A percentile compares a stretch with the other conserved stretches of the same genome.
Evolutionary conservation across 2,329 filamentous ascomycete genomes (phyloP).

Genomic region (Acephala macrosclerotiorum): DNA sequence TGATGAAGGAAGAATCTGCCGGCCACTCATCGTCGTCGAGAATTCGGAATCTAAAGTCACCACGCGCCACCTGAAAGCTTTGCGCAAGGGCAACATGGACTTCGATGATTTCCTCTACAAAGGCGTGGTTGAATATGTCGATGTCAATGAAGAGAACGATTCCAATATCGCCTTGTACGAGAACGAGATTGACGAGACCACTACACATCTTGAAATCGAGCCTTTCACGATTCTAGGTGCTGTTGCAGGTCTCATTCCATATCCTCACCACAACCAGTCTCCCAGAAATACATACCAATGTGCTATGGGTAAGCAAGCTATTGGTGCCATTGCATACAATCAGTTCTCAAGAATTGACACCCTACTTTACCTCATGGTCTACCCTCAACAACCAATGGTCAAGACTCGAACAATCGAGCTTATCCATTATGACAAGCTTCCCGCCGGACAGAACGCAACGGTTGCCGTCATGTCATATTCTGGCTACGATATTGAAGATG

Average conservation of each 20-base stretch:
- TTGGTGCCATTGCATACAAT: conserved; percentile 97
- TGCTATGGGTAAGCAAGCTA: conserved; percentile 99
- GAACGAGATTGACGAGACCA: conserved; percentile 79
- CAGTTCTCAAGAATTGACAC: conserved; percentile 98
- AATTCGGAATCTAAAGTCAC: conserved; percentile 84
- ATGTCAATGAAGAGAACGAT: conserved; percentile 98
- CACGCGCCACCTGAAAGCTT: conserved; percentile 76
- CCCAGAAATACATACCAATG: conserved; percentile 99
- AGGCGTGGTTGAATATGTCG: conserved; percentile 93
- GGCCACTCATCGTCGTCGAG: conserved; percentile 94
- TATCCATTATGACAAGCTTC: conserved; percentile 96
- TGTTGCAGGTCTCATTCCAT: conserved; percentile 94
- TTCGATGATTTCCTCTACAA: conserved; percentile 94
- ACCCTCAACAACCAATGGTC: conserved; percentile 96
- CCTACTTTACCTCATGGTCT: conserved; percentile 94
- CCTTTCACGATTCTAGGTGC: conserved; percentile 96
- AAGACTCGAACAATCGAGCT: conserved; percentile 97
- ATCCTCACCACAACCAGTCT: conserved; percentile 98
- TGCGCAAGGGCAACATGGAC: conserved; percentile 83
- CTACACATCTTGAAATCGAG: conserved; percentile 96
- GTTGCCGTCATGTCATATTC: conserved; percentile 99
- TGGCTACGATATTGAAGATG: conserved; percentile 99
- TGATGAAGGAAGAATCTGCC: conserved; percentile 95
- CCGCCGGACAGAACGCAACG: conserved; percentile 94
- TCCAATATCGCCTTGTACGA: conserved; percentile 92